Evolutionary conservation across 495 filamentous ascomycete species (phyloP), one percentile per base, ranked within the genome.

Genomic region (Xylaria venustula): DNA sequence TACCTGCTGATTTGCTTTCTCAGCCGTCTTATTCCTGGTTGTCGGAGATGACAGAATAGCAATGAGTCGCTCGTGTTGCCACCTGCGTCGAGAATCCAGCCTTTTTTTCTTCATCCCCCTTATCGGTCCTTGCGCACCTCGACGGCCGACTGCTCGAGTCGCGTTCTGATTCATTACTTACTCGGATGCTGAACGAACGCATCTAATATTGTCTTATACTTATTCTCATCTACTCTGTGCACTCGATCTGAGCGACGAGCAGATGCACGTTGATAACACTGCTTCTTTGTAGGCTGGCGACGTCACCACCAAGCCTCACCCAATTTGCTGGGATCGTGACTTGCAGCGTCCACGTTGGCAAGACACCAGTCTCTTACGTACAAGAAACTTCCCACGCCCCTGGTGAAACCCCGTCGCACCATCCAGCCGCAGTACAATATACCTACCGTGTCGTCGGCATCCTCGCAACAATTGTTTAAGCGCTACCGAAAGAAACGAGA

Each of bases 221-320:
- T 28, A 20, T 28, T 28, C 22, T 19, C 20, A 25, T 41, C 50
- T 9, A 26, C 22, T 41, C 23, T 22, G 51, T 41, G 12, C 20
- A 5, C 9, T 20, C 19, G 51, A 15, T 15, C 23, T 54, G 15
- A 23, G 17, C 5, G 34, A 42, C 36, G 36, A 19, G 19, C 34
- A 42, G 15, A 42, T 6, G 51, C 19, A 26, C 36, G 30, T 52
- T 22, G 30, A 14, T 19, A 19, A 52, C 28, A n/a, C 14, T 28
- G 12, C 26, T 54, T 40, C 34, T 28, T 34, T 34, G 53, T 55
- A 28, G 32, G 32, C 30, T 19, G 28, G 2, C 42, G 42, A 42
- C 22, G 70, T 73, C n/a, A 73, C 71, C n/a, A 68, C 66, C 7
- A 64, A 62, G 12, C 63, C 71, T 20, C 67, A 73, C 44, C 69